Evolutionary conservation across 2,329 filamentous ascomycete species (phyloP), one percentile per base, ranked within the genome.

Genomic region (Alternaria gansuensis): DNA sequence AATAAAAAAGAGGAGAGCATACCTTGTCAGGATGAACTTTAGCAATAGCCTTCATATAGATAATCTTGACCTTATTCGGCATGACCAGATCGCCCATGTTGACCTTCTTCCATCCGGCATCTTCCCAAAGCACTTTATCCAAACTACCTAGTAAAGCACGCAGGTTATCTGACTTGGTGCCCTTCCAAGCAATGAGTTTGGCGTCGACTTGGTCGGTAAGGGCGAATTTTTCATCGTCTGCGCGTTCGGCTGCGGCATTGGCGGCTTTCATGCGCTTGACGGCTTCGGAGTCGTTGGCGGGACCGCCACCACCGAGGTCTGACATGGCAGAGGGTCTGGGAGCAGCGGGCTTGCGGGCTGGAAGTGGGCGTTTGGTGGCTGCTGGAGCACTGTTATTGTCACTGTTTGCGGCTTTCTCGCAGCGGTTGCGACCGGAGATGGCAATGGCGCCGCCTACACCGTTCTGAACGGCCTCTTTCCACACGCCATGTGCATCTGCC

Each of bases 1-100:
- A 17, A 17, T 3, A 7, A 7, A 4, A 24, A 21, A 14, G 23
- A 11, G 10, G 10, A 59, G 17, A 61, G 67, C 62, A 78, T 83
- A 97, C 95, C 90, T 99, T 99, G 78, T 99, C 95, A 60, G 95
- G 95, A 84, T 99, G 95, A 68, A 95, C 95, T 84, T 97, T 98
- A 10, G 90, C 92, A 84, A 99, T 98, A 5, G 94, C 95, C 85
- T 97, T 97, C 95, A 99, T 98, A 76, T 99, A 99, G 60, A 91
- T 84, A 65, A 99, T 90, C 86, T 99, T 99, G 77, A 98, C 95
- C 83, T 94, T 97, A 68, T 91, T 93, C 33, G 93, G 88, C 84
- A 97, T 86, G 51, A 99, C 90, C 68, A 99, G 79, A 80, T 99
- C 95, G 65, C 93, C 90, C 87, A 99, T 87, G 31, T 92, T 93